Evolutionary conservation across 2,329 filamentous ascomycete species (phyloP).

Genomic region (Diplocarpon mali): DNA sequence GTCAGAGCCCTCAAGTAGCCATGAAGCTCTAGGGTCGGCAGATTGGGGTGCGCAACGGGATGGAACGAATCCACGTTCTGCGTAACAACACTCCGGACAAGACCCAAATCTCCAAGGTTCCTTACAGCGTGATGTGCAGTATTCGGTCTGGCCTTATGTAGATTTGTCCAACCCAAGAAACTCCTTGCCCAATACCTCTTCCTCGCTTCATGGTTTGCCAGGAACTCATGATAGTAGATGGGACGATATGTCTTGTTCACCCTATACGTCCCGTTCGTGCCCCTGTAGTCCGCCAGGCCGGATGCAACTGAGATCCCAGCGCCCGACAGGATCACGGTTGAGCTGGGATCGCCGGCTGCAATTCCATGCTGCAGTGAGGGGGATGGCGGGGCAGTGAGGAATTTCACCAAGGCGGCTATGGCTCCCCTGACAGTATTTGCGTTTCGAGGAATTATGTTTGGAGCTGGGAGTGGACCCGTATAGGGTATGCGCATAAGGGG

Average conservation of each 20-base stretch:
- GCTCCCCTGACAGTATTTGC: slow-evolving; percentile 63
- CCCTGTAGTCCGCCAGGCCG: slow-evolving; percentile 86
- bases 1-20: slow-evolving; percentile 75
- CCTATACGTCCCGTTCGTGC: slow-evolving; percentile 81
- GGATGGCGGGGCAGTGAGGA: slow-evolving; percentile 55
- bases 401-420: slow-evolving; percentile 63
- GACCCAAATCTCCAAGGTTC: slow-evolving; percentile 58
- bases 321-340: slow-evolving; percentile 59
- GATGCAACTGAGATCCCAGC: slow-evolving; percentile 91
- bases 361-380: slow-evolving; percentile 31
- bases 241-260: slow-evolving; percentile 83
- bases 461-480: slow-evolving; percentile 67
- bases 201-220: slow-evolving; percentile 67
- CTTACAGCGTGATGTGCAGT: slow-evolving; percentile 66
- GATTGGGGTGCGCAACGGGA: slow-evolving; percentile 57
- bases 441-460: slow-evolving; percentile 60
- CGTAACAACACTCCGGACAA: slow-evolving; percentile 70
- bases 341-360: slow-evolving; percentile 29
- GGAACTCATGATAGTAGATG: slow-evolving; percentile 88
- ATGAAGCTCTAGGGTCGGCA: slow-evolving; percentile 77
- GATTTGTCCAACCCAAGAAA: slow-evolving; percentile 82
- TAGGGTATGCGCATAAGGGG: slow-evolving; percentile 78
- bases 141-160: slow-evolving; percentile 73
- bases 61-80: slow-evolving; percentile 99
- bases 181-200: slow-evolving; percentile 95